A percentile compares a stretch with the other conserved stretches of the same genome.
Conservation (phyloP, 805 yeast genomes). For the Cyberlindnera nakhonratchasimensis region DNA sequence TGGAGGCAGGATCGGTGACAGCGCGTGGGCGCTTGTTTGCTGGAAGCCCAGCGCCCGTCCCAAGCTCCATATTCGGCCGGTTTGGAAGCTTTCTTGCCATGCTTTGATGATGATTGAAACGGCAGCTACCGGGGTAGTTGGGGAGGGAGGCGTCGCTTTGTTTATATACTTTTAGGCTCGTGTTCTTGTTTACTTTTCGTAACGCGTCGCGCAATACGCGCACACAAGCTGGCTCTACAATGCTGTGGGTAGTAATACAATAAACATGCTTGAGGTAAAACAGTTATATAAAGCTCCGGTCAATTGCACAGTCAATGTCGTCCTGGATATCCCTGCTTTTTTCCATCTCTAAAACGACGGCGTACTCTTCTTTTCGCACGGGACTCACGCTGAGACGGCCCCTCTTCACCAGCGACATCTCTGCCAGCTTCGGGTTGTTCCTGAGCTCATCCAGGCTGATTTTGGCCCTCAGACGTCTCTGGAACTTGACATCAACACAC, state of each 20-base stretch:
- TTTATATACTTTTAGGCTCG: conserved; percentile 11
- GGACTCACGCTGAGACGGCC: conserved; percentile 52
- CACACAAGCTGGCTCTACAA: no score
- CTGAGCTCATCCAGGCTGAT: conserved; percentile 40
- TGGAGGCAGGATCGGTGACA: conserved; percentile 46
- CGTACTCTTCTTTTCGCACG: conserved; percentile 42
- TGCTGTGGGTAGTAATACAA: no score
- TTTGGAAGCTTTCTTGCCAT: conserved; percentile 41
- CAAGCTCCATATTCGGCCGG: conserved; percentile 46
- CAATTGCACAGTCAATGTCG: conserved; percentile 34
- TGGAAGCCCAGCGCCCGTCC: conserved; percentile 70
- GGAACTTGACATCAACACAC: conserved; percentile 49
- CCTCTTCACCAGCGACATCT: conserved; percentile 44
- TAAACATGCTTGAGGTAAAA: background rate
- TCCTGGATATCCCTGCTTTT: conserved; percentile 24
- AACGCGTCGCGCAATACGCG: background rate
- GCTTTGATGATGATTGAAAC: no score
- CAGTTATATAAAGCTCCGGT: conserved; percentile 14
- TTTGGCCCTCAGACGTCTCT: conserved; percentile 41
- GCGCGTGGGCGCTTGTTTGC: conserved; percentile 51
- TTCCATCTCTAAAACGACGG: conserved; percentile 37
- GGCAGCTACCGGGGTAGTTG: background rate
- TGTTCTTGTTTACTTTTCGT: background rate
- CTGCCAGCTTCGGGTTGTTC: conserved; percentile 31
- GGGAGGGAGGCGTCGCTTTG: background rate